phyloP scores from a whole-genome alignment of 306 rosid species.

The Amphicarpaea edgeworthii region DNA sequence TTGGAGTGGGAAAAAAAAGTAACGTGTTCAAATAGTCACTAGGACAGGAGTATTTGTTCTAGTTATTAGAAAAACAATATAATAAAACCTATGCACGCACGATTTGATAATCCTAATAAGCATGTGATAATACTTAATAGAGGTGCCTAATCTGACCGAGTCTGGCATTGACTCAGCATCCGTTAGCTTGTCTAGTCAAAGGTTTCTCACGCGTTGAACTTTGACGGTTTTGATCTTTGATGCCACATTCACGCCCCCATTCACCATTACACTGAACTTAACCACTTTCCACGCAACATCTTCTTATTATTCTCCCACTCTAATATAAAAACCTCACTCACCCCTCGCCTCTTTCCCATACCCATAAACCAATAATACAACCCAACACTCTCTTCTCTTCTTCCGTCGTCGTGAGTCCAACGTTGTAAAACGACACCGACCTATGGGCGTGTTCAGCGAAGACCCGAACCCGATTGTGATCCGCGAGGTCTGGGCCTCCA shows the following conservation, averaged over 20 bases:
- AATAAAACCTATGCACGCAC: not conserved
- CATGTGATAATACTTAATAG: not conserved
- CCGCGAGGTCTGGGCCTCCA: conserved; percentile 70
- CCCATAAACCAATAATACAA: not conserved
- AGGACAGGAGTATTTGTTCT: not conserved
- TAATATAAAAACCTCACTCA: conserved; percentile 29
- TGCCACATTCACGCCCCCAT: not conserved
- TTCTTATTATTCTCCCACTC: not conserved
- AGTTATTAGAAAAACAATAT: not conserved
- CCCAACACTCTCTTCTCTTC: no score
- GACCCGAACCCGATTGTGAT: conserved; percentile 51
- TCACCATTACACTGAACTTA: not conserved
- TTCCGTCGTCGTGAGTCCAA: no score
- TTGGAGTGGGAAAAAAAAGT: no score
- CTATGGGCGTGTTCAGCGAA: conserved; percentile 24
- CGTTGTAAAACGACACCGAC: not conserved
- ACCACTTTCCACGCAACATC: conserved; percentile 52
- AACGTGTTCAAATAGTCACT: not conserved
- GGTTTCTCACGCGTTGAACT: conserved; percentile 50
- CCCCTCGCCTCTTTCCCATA: not conserved
- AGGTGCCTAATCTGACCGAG: conserved; percentile 24
- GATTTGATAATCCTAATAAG: no score
- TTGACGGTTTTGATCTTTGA: conserved; percentile 37
- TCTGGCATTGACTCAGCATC: conserved; percentile 9
- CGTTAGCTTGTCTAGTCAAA: conserved; percentile 36